Base-by-base conservation (phyloP, 176 grass and related monocot genomes). In the Aegilops tauschii region DNA sequence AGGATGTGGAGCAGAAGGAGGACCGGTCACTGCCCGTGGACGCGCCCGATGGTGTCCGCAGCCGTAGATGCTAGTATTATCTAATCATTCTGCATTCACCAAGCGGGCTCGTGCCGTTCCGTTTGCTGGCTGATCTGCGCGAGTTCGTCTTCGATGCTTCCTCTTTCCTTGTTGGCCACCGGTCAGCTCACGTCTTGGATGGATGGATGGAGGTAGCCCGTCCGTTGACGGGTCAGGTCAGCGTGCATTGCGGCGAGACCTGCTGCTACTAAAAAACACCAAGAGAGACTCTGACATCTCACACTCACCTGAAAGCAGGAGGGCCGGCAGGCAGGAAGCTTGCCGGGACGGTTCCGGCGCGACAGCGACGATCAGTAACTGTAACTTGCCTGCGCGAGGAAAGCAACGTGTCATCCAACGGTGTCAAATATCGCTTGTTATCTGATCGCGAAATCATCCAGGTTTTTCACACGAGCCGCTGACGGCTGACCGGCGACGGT, bases 331-430 rank as follows among this genome's bases (percentile, higher is more conserved):
- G 47, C 9, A 50, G 4, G 81, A 64, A 85, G 32, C 77, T 88
- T 85, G 85, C 34, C 39, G 25, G 82, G 8, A 50, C 5, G 39
- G 42, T 37, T 37, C 45, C 6, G 30, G 42, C 76, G 16, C 25
- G 81, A 81, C n/a, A n/a, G 44, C 4, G 73, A 50, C 32, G 79
- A 27, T 59, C 40, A 49, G 27, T 63, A 4, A 20, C 21, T 3
- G 30, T 90, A 3, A 56, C 86, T 88, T 91, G 82, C 72, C 42
- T 3, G 72, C 64, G 27, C 30, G 40, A 56, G 8, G 86, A 91
- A 85, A 85, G 72, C 5, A 71, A 88, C 40, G 4, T 1, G 78
- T 10, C 23, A 82, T 63, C 61, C 25, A 31, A 81, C 64, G 17
- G 12, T 2, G 25, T 9, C 0, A 11, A 3, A 76, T 32, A 32